phyloP scores from a whole-genome alignment of 2,329 filamentous ascomycete genomes.

The Beauveria caledonica region DNA sequence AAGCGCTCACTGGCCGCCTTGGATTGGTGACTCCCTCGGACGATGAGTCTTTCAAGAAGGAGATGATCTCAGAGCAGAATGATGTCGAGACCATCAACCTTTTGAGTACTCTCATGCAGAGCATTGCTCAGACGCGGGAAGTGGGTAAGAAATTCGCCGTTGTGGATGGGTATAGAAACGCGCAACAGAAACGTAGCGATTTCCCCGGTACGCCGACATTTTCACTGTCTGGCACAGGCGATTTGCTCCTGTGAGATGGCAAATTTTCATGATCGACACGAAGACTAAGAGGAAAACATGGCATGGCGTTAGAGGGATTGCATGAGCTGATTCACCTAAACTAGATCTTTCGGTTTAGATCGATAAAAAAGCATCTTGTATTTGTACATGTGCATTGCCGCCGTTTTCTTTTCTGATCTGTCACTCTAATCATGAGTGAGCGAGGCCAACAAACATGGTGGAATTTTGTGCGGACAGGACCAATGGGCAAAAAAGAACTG shows the following conservation, averaged over 20 bases:
- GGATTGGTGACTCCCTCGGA: slow-evolving; percentile 71
- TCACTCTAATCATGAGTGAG: no score
- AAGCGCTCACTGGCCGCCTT: slow-evolving; percentile 75
- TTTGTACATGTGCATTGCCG: neutral
- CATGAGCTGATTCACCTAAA: neutral
- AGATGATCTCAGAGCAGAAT: slow-evolving; percentile 70
- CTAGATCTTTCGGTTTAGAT: no score
- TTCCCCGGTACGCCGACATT: slow-evolving; percentile 19
- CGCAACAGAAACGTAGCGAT: slow-evolving; percentile 16
- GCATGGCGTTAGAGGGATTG: slow-evolving; percentile 9
- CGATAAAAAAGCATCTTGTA: neutral
- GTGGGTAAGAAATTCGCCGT: slow-evolving; percentile 66
- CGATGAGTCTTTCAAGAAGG: slow-evolving; percentile 54
- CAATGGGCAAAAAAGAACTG: slow-evolving; percentile 15
- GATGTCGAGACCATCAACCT: slow-evolving; percentile 75
- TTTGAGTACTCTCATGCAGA: slow-evolving; percentile 66
- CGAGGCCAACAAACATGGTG: neutral
- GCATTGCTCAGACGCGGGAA: slow-evolving; percentile 61
- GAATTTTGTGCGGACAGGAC: no score
- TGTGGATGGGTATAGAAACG: slow-evolving; percentile 37
- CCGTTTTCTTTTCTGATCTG: no score
- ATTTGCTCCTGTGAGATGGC: slow-evolving; percentile 22
- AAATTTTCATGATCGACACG: neutral
- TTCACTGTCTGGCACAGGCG: slow-evolving; percentile 21
- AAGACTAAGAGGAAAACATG: neutral